Percentiles rank a stretch among this genome's conserved stretches.
These are phyloP conservation scores for Trebouxiophyceae sp. DNA, from an alignment of 163 green algal genomes.

Conservation along the genomic window DNA sequence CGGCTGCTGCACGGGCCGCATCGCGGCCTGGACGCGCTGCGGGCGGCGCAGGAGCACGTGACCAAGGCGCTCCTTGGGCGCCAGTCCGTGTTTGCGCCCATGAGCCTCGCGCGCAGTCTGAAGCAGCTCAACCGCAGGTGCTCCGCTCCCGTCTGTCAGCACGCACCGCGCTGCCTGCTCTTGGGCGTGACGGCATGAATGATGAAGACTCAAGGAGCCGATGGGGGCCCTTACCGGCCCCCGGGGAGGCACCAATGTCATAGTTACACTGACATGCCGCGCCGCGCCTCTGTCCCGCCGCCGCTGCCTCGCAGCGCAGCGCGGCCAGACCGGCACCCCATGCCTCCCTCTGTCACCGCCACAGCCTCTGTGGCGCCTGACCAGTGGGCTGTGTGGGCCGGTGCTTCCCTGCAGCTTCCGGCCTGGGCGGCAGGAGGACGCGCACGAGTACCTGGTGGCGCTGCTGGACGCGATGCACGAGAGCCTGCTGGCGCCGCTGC, in stretches of 20 bases:
- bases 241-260: too few species aligned
- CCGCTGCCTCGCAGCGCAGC: too few species aligned
- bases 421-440: slow-evolving; percentile 89
- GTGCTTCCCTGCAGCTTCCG: slow-evolving; percentile 60
- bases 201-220: too few species aligned
- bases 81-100: slow-evolving; percentile 30
- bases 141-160: not conserved
- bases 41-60: slow-evolving; percentile 48
- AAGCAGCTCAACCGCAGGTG: slow-evolving; percentile 60
- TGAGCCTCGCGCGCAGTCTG: slow-evolving; percentile 45
- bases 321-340: too few species aligned
- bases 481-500: slow-evolving; percentile 38
- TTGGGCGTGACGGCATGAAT: too few species aligned
- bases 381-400: too few species aligned
- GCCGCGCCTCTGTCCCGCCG: too few species aligned
- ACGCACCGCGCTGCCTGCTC: too few species aligned
- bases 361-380: not conserved
- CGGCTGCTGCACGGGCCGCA: not conserved
- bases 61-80: slow-evolving; percentile 29
- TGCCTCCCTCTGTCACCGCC: not conserved
- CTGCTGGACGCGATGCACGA: slow-evolving; percentile 91
- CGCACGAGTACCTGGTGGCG: slow-evolving; percentile 91
- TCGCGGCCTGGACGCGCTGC: slow-evolving; percentile 36
- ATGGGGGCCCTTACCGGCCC: too few species aligned
- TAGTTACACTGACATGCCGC: slow-evolving; percentile 67